A percentile compares a stretch with the other conserved stretches of the same genome.
These are phyloP conservation scores for Acanthamoeba healyi DNA, from an alignment of 208 protist genomes.

Conservation along the genomic window DNA sequence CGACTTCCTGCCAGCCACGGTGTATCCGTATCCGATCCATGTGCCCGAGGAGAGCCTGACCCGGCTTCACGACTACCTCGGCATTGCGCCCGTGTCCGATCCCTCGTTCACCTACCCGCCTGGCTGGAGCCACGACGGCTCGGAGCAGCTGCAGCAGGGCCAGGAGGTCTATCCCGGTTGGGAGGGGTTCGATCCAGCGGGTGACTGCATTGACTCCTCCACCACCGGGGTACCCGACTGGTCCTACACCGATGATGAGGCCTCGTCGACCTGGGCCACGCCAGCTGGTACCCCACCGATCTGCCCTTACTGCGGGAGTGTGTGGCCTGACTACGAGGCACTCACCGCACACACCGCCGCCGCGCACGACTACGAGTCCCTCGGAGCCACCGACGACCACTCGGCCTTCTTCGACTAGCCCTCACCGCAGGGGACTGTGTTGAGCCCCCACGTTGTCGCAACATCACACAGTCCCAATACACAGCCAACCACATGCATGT, in stretches of 20 bases:
- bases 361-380: not conserved
- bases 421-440: no score
- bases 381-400: no score
- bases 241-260: no score
- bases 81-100: not conserved
- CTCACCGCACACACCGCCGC: not conserved
- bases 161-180: no score
- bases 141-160: no score
- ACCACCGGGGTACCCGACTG: no score
- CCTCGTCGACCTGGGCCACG: not conserved
- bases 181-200: no score
- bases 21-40: not conserved
- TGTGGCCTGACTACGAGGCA: not conserved
- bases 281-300: not conserved
- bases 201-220: no score
- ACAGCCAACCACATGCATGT: no score
- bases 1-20: not conserved
- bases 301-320: not conserved
- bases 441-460: no score
- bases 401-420: not conserved
- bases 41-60: not conserved
- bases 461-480: no score
- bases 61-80: not conserved
- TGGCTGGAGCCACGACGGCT: not conserved
- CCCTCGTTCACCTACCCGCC: conserved; percentile 14